Percentiles rank a stretch among this genome's conserved stretches.
phyloP scores from a whole-genome alignment of 371 early-diverging fungal genomes.

The Dichotomocladium elegans region DNA sequence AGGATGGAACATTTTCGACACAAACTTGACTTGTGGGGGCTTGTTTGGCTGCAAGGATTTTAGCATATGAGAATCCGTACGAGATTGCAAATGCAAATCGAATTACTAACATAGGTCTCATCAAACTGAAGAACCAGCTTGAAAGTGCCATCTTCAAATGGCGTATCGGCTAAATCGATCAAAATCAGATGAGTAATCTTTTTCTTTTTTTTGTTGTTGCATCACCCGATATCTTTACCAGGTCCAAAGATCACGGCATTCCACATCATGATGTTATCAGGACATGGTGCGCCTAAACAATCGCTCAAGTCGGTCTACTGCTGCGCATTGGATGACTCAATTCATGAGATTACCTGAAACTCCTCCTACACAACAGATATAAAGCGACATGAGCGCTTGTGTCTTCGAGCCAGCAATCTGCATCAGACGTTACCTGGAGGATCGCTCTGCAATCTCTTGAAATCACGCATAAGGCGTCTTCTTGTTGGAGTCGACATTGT shows the following conservation, averaged over 20 bases:
- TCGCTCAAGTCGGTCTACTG: background rate
- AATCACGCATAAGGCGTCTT: constrained; percentile 92
- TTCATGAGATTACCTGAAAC: constrained; percentile 46
- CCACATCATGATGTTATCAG: constrained; percentile 95
- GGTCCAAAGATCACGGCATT: constrained; percentile 99
- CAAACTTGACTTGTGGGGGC: constrained; percentile 97
- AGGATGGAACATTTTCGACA: constrained; percentile 98
- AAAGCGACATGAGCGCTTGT: background rate
- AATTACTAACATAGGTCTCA: constrained; percentile 78
- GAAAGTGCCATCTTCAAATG: constrained; percentile 99
- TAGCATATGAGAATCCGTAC: background rate
- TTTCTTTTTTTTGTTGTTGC: too few species aligned
- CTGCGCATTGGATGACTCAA: too few species aligned
- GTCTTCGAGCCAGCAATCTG: too few species aligned
- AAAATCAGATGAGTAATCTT: background rate
- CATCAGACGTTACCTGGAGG: constrained; percentile 85
- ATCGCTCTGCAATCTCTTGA: constrained; percentile 94
- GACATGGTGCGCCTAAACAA: constrained; percentile 84
- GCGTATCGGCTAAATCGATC: constrained; percentile 79
- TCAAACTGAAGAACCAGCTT: constrained; percentile 95
- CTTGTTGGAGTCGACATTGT: constrained; percentile 85
- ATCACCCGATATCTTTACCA: constrained; percentile 34
- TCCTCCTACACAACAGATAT: constrained; percentile 28
- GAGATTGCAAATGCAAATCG: too few species aligned
- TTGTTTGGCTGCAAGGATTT: constrained; percentile 78